Base-by-base conservation (phyloP, 345 rosid species). In the Ceriops tagal region DNA sequence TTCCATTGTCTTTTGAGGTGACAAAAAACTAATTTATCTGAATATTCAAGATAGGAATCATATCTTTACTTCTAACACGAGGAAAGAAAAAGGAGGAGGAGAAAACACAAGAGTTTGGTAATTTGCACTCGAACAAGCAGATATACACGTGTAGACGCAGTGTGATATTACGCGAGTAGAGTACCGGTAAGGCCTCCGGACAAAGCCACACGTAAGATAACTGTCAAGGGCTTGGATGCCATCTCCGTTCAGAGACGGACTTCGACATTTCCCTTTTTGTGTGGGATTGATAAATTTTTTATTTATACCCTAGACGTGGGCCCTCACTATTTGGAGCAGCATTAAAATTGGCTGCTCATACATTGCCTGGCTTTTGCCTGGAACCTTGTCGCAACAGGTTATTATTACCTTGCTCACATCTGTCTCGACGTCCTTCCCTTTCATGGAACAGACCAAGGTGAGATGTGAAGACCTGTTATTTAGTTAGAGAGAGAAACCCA, bases 171-270 rank as follows among this genome's bases (percentile, higher is more conserved):
- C 6, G 10, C 5, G 5, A 5, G 34, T 8, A 10, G 46, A 39
- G 46, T 8, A 39, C 13, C 46, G 1, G 0, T 1, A 34, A 32
- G 52, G 51, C 62, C 26, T 22, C 39, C 18, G 2, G 18, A 18
- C 35, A 35, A 13, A 28, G 66, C 58, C 83, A 80, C 78, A 22
- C 66, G 65, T 34, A 18, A 30, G 22, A 70, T 43, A 70, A 71
- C 80, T 76, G 80, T 80, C 73, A 34, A 47, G 7, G 20, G 1
- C 9, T 0, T 8, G 9, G 58, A 6, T 1, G 9, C 63, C 27
- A 53, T 22, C 3, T 64, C 43, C 8, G 5, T 37, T 22, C 62
- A 2, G 37, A 15, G 15, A 35, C 30, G 1, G 7, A 51, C 55
- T 11, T 16, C 43, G 4, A 26, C 6, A 32, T 51, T 53, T 34